Conservation (phyloP, 2,329 filamentous ascomycete species). For the Microdochium nivale region DNA sequence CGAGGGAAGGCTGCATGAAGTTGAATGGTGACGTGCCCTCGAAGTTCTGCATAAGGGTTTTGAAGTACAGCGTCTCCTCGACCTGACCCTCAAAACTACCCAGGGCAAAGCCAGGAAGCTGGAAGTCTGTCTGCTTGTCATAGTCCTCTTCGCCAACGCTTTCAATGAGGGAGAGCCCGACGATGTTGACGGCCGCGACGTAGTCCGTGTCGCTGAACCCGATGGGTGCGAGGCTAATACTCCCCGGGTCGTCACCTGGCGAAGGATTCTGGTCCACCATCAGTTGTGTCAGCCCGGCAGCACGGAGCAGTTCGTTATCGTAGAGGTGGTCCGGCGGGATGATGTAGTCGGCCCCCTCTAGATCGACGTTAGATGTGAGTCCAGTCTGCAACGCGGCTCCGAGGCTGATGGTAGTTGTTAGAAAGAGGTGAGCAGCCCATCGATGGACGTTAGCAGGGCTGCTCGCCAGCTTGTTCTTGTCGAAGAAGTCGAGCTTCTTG, state of each 20-base stretch:
- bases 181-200: neutral
- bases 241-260: neutral
- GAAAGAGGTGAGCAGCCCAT: neutral
- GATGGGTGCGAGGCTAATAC: neutral
- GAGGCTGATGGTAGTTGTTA: neutral
- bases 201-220: neutral
- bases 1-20: neutral
- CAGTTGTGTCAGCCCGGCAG: neutral
- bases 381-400: neutral
- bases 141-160: neutral
- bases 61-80: neutral
- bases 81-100: neutral
- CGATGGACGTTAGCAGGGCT: neutral
- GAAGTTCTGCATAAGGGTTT: neutral
- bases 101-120: neutral
- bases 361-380: neutral
- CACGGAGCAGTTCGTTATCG: neutral
- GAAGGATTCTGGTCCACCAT: neutral
- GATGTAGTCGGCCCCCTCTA: neutral
- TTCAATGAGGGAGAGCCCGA: neutral
- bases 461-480: neutral
- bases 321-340: neutral
- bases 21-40: neutral
- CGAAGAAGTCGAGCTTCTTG: neutral
- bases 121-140: too few species aligned